Conservation (phyloP, 164 flowering plant species). For the grape (Vitis vinifera) region ASM3070453v1 NC_081819.1:19620501-19621000, state of each 20-base stretch:
- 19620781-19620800: constrained; percentile 47
- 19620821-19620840: neutral
- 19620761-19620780: constrained; percentile 82
- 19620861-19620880: neutral
- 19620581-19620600: constrained; percentile 35
- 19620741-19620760: constrained; percentile 78
- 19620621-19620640: constrained; percentile 46
- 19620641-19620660: constrained; percentile 31
- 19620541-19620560: constrained; percentile 48
- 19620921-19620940: neutral
- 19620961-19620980: neutral
- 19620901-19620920: neutral
- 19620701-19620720: constrained; percentile 97
- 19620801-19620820: constrained; percentile 6
- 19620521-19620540: neutral
- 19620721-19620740: constrained; percentile 85
- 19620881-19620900: neutral
- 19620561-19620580: constrained; percentile 55
- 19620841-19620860: constrained; percentile 1
- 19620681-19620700: constrained; percentile 96
- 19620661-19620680: constrained; percentile 51
- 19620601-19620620: constrained; percentile 38
- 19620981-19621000: neutral
- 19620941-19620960: neutral
- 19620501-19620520: neutral